These are phyloP conservation scores for Betula pendula DNA, from an alignment of 306 rosid genomes.

Conservation along the genomic window DNA sequence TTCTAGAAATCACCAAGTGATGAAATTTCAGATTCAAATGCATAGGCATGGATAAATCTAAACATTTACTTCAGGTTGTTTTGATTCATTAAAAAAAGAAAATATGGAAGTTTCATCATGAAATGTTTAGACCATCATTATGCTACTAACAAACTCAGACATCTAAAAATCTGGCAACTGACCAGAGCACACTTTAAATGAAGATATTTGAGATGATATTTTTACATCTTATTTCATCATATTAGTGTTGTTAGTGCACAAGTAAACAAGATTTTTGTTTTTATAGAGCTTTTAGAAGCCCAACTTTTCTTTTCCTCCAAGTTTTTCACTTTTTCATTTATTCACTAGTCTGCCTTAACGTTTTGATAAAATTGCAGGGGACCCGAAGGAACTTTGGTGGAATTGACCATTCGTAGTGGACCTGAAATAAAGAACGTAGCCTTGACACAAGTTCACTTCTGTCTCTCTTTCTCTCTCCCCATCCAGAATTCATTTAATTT, in stretches of 20 bases:
- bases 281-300: not conserved
- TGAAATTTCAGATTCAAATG: not conserved
- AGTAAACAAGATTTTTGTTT: not conserved
- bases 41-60: not conserved
- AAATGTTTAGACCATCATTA: too few species aligned
- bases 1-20: not conserved
- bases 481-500: too few species aligned
- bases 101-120: too few species aligned
- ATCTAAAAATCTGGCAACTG: not conserved
- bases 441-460: slow-evolving; percentile 51
- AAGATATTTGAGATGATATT: not conserved
- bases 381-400: slow-evolving; percentile 82
- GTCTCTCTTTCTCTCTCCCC: not conserved
- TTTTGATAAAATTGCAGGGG: slow-evolving; percentile 64
- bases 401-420: slow-evolving; percentile 79
- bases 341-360: slow-evolving; percentile 33
- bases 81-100: too few species aligned
- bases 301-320: not conserved
- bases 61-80: not conserved
- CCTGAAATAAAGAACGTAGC: slow-evolving; percentile 61
- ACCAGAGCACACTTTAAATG: not conserved
- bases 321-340: slow-evolving; percentile 21
- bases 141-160: too few species aligned
- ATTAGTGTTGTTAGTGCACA: not conserved
- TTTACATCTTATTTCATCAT: not conserved